These are phyloP conservation scores for Coccomyxa sp. DNA, from an alignment of 139 green algal genomes.

Conservation along the genomic window DNA sequence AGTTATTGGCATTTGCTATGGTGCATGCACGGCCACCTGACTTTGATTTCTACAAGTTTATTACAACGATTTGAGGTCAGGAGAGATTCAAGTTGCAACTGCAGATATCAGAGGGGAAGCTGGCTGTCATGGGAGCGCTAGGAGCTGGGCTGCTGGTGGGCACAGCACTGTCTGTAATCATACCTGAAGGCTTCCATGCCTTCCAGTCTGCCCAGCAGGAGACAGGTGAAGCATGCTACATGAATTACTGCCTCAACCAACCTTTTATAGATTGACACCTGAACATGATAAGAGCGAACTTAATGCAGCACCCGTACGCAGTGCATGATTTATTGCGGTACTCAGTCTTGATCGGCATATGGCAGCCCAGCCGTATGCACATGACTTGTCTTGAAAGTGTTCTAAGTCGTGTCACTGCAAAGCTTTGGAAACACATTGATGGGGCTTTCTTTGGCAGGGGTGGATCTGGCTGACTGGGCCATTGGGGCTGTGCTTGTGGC, in stretches of 20 bases:
- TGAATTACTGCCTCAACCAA: too few species aligned
- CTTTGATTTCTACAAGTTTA: not conserved
- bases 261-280: too few species aligned
- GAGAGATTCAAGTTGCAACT: not conserved
- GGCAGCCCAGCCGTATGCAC: too few species aligned
- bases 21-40: not conserved
- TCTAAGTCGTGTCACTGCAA: too few species aligned
- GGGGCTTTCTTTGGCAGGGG: not conserved
- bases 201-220: conserved; percentile 19
- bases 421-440: too few species aligned
- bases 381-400: too few species aligned
- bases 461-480: conserved; percentile 12
- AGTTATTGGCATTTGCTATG: not conserved
- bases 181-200: conserved; percentile 49
- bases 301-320: too few species aligned
- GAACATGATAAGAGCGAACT: too few species aligned
- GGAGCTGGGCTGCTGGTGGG: conserved; percentile 46
- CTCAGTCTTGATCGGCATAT: too few species aligned
- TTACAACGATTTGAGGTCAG: not conserved
- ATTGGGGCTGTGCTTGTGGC: conserved; percentile 34
- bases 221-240: not conserved
- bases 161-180: conserved; percentile 37
- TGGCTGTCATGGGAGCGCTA: conserved; percentile 25
- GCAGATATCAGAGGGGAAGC: conserved; percentile 18
- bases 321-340: too few species aligned